Evolutionary conservation across 2,329 filamentous ascomycete genomes (phyloP).

Genomic region (Pseudopithomyces chartarum): DNA sequence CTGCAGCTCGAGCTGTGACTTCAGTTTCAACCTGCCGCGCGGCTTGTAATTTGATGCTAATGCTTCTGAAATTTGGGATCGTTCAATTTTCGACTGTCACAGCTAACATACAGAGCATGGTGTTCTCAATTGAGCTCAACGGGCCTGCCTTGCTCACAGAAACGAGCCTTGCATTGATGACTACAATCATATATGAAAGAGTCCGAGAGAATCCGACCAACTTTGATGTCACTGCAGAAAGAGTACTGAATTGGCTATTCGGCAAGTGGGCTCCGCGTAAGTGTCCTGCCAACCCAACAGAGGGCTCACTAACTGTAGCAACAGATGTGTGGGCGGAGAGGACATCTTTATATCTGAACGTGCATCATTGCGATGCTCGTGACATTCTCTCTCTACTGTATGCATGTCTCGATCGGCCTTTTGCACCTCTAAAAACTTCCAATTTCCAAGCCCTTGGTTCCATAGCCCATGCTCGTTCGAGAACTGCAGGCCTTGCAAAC

Average conservation of each 20-base stretch:
- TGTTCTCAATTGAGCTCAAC: conserved; percentile 78
- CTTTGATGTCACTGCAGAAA: conserved; percentile 69
- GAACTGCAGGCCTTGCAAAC: conserved; percentile 44
- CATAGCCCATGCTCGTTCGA: conserved; percentile 52
- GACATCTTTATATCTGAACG: conserved; percentile 67
- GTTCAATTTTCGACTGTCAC: conserved; percentile 70
- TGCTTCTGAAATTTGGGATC: conserved; percentile 69
- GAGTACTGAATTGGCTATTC: conserved; percentile 81
- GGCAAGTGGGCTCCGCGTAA: conserved; percentile 81
- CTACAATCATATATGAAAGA: conserved; percentile 67
- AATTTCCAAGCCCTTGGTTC: conserved; percentile 46
- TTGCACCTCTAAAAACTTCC: conserved; percentile 23
- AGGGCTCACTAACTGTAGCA: conserved; percentile 17
- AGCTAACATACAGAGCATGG: conserved; percentile 72
- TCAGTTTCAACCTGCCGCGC: conserved; percentile 74
- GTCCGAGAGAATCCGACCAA: conserved; percentile 71
- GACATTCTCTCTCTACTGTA: conserved; percentile 73
- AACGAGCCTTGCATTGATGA: conserved; percentile 75
- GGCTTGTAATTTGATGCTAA: conserved; percentile 73
- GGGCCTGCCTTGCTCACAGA: conserved; percentile 82
- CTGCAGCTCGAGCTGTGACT: conserved; percentile 71
- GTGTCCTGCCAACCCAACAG: conserved; percentile 25
- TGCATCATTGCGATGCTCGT: conserved; percentile 65
- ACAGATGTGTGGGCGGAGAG: conserved; percentile 61
- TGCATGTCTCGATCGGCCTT: conserved; percentile 65